Evolutionary conservation across 208 protist species (phyloP).

Genomic region (Acanthamoeba triangularis): DNA sequence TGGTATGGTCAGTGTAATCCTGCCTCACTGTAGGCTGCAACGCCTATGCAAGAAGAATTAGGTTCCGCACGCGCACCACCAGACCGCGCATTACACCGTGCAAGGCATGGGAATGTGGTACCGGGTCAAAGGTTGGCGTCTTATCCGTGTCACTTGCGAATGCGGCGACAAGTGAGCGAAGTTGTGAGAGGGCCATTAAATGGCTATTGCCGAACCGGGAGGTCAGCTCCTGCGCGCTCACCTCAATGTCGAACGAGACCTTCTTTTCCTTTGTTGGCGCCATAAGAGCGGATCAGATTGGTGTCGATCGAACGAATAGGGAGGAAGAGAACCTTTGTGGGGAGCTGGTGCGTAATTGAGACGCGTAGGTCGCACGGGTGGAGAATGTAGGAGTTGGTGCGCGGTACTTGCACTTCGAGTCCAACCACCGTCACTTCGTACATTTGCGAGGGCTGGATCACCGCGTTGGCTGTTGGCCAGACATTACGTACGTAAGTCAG

Average conservation of each 20-base stretch:
- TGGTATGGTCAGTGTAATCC: neutral
- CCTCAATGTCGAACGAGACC: conserved; percentile 36
- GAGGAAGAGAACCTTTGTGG: neutral
- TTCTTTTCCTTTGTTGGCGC: neutral
- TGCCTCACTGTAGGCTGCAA: neutral
- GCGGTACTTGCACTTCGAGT: conserved; percentile 5
- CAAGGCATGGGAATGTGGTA: neutral
- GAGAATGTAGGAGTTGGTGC: conserved; percentile 72
- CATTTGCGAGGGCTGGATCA: conserved; percentile 19
- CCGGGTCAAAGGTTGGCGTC: neutral
- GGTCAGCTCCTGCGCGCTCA: conserved; percentile 51
- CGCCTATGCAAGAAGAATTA: too few relatives aligned
- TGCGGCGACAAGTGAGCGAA: neutral
- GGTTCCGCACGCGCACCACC: too few relatives aligned
- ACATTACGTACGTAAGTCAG: neutral
- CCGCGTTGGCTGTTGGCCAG: neutral
- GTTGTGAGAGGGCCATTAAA: neutral
- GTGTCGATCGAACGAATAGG: too few relatives aligned
- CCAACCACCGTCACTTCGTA: conserved; percentile 52
- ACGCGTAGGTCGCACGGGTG: conserved; percentile 51
- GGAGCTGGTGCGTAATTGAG: neutral
- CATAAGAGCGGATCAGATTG: neutral
- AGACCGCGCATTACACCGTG: neutral
- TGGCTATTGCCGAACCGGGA: conserved; percentile 50
- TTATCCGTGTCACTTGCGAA: neutral